Evolutionary conservation across 2,329 filamentous ascomycete genomes (phyloP), one percentile per base, ranked within the genome.

Genomic region (Emergomyces pasteurianus): DNA sequence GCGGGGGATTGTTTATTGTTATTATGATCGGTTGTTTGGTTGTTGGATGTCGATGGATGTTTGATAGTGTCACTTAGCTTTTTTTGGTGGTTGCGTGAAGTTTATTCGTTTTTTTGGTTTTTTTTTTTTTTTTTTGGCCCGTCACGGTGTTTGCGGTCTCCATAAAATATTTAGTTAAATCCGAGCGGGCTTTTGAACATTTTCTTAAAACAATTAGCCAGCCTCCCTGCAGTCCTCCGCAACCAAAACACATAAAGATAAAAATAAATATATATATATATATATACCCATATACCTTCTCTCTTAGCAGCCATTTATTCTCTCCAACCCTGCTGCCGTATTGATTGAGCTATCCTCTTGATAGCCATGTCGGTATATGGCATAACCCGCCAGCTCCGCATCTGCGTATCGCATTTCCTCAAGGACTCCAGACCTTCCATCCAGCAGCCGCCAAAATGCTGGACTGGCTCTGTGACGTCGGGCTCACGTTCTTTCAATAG

Each of bases 11-110:
- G 8, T 31, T 31, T 31, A 31, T 31, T 31, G 31, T 34, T 6
- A 52, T 18, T n/a, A 53, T 38, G 36, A 16, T 52, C 8, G 26
- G 1, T 21, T 18, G 10, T 31, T 40, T 40, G 10, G 52, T 14
- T 38, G 21, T 23, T 40, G 36, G 6, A 12, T 23, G 36, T n/a
- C n/a, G 40, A 23, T 50, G 26, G 47, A 18, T 18, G 47, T 12
- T 34, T 26, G 2, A 14, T 47, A 57, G 66, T 66, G 64, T 65
- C 66, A 65, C 63, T 62, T 61, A 58, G 59, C 58, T 67, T 68
- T 69, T 61, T n/a, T 36, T 34, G 3, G 31, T 31, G 31, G 3
- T 31, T 31, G 31, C 3, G 7, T 31, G 31, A 31, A 31, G 3
- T 31, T 31, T 31, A 31, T 7, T n/a, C n/a, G n/a, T n/a, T n/a